phyloP scores from a whole-genome alignment of 2,329 filamentous ascomycete genomes.

The Colletotrichum chrysophilum region DNA sequence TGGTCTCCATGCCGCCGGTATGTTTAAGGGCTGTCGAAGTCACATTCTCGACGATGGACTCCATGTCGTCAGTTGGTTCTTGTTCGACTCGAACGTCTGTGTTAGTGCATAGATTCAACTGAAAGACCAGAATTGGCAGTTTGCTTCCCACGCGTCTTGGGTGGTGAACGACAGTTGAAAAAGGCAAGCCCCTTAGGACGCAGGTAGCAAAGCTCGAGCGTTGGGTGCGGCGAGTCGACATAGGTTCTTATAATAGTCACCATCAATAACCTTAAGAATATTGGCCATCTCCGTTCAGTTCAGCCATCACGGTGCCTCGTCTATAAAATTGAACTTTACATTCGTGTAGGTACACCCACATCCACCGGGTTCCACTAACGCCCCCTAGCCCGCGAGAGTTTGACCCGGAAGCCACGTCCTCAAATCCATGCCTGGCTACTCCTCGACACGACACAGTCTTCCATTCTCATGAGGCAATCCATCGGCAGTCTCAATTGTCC shows the following conservation, averaged over 20 bases:
- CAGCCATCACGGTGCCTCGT: not conserved
- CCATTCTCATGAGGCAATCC: slow-evolving; percentile 8
- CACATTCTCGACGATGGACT: not conserved
- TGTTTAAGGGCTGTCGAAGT: not conserved
- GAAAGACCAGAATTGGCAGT: not conserved
- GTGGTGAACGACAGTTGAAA: not conserved
- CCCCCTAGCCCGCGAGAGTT: not conserved
- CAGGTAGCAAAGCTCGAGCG: not conserved
- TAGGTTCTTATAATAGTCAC: not conserved
- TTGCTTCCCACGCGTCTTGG: not conserved
- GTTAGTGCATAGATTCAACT: not conserved
- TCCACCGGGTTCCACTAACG: not conserved
- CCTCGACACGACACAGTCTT: not conserved
- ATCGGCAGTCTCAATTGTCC: slow-evolving; percentile 17
- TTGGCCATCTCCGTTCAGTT: not conserved
- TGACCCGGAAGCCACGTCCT: not conserved
- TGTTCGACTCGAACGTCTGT: not conserved
- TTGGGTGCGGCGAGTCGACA: not conserved
- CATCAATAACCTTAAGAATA: too few relatives aligned
- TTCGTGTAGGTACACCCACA: not conserved
- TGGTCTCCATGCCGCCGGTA: not conserved
- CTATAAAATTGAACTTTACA: not conserved
- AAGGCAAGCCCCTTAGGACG: not conserved
- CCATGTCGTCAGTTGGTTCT: not conserved
- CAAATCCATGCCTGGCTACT: not conserved